Conservation (phyloP, 768 basidiomycete species). For the Amanita pseudoporphyria region DNA sequence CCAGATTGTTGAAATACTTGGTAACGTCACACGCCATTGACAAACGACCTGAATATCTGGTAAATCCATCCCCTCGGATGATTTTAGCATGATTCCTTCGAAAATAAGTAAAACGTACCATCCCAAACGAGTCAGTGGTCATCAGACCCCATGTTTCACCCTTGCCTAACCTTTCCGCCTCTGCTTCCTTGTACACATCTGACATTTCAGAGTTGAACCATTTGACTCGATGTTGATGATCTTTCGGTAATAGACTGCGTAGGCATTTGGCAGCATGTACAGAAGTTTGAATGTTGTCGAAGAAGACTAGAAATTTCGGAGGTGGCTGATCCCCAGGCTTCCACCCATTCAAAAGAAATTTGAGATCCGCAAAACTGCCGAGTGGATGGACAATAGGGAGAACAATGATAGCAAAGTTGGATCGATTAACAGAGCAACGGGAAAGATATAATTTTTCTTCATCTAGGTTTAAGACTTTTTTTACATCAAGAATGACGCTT, state of each 20-base stretch:
- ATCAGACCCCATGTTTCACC: slow-evolving; percentile 11
- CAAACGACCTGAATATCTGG: slow-evolving; percentile 1
- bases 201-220: too few relatives aligned
- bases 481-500: not conserved
- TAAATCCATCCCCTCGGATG: slow-evolving; percentile 1
- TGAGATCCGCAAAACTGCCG: not conserved
- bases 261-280: not conserved
- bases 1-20: not conserved
- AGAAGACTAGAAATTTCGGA: not conserved
- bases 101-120: slow-evolving; percentile 8
- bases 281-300: not conserved
- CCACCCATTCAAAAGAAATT: not conserved
- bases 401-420: not conserved
- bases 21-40: not conserved
- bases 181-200: slow-evolving; percentile 3
- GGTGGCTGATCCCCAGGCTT: not conserved
- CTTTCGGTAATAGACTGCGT: not conserved
- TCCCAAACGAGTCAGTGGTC: too few relatives aligned
- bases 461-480: not conserved
- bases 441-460: not conserved
- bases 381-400: not conserved
- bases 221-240: slow-evolving; percentile 3
- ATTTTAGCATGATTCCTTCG: not conserved
- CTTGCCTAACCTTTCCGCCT: slow-evolving; percentile 2
- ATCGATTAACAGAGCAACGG: not conserved